Base-by-base conservation (phyloP, 2,329 filamentous ascomycete species). In the Colletotrichum tofieldiae region DNA sequence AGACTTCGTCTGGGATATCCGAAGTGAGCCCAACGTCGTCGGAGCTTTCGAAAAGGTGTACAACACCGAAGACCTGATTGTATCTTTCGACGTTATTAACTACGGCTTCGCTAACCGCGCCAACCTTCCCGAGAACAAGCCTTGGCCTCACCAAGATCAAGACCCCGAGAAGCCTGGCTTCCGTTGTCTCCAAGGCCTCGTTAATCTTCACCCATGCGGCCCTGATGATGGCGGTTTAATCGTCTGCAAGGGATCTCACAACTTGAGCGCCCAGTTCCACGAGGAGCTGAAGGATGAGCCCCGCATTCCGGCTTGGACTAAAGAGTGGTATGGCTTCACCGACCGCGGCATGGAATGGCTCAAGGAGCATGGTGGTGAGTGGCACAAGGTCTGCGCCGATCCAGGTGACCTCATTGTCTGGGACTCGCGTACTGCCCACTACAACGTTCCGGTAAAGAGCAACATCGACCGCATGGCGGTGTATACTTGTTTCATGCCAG, bases 111-210 rank as follows among this genome's bases (percentile, higher is more conserved):
- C 83, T 14, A 84, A 84, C 73, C 81, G 80, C 58, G 78, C 74
- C 18, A 79, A 85, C 71, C 74, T 82, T 5, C 75, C 78, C 5
- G 64, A 75, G 12, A 85, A 83, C 76, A 82, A 80, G 65, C 84
- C 84, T 2, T 86, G 84, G 84, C 83, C 84, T 3, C 84, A 86
- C 74, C 83, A 85, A 55, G 84, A 86, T 67, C 66, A 69, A 72
- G 81, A 85, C 65, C 84, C 82, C 1, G 78, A 77, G 8, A 82
- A 80, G 74, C 80, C 80, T 16, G 87, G 86, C 0, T 86, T 89
- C 76, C 81, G 85, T 2, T 89, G 86, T 73, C 79, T 86, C 2
- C 86, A 88, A 71, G 87, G 87, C 5, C 79, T 88, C 0, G 84
- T 88, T 2, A 88, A 88, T 75, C 76, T 82, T 7, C 76, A 77